phyloP scores from a whole-genome alignment of 1,284 basidiomycete species.

The Malassezia dermatis region DNA sequence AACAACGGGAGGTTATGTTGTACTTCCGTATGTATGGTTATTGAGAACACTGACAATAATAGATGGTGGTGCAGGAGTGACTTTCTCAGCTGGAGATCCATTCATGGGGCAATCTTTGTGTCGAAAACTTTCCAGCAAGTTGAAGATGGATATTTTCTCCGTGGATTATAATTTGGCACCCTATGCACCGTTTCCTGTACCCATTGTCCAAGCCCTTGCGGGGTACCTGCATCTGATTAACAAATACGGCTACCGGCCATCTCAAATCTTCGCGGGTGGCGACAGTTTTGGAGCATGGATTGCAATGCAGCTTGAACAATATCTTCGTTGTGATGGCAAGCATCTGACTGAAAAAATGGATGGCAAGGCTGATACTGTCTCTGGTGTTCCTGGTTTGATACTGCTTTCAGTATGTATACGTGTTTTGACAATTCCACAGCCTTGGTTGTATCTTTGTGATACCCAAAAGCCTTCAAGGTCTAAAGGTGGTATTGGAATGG shows the following conservation, averaged over 20 bases:
- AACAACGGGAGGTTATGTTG: slow-evolving; percentile 28
- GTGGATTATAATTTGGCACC: slow-evolving; percentile 46
- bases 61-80: slow-evolving; percentile 41
- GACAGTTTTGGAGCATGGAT: slow-evolving; percentile 38
- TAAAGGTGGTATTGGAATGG: not conserved
- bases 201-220: slow-evolving; percentile 33
- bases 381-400: slow-evolving; percentile 25
- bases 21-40: slow-evolving; percentile 26
- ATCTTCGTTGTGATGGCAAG: slow-evolving; percentile 32
- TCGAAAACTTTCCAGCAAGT: slow-evolving; percentile 24
- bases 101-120: slow-evolving; percentile 39
- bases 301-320: slow-evolving; percentile 35
- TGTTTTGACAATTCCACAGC: not conserved
- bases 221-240: slow-evolving; percentile 35
- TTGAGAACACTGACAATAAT: too few relatives aligned
- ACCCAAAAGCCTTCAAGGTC: slow-evolving; percentile 7
- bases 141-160: slow-evolving; percentile 37
- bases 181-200: slow-evolving; percentile 29
- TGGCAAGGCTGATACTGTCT: not conserved
- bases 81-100: slow-evolving; percentile 37
- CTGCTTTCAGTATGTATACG: slow-evolving; percentile 20
- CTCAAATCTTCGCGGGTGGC: slow-evolving; percentile 41
- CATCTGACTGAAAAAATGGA: slow-evolving; percentile 13
- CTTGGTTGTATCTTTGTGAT: slow-evolving; percentile 24
- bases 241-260: slow-evolving; percentile 31